A percentile compares a stretch with the other conserved stretches of the same genome.
These are phyloP conservation scores for Suillus discolor DNA, from an alignment of 768 basidiomycete genomes.

Conservation along the genomic window DNA sequence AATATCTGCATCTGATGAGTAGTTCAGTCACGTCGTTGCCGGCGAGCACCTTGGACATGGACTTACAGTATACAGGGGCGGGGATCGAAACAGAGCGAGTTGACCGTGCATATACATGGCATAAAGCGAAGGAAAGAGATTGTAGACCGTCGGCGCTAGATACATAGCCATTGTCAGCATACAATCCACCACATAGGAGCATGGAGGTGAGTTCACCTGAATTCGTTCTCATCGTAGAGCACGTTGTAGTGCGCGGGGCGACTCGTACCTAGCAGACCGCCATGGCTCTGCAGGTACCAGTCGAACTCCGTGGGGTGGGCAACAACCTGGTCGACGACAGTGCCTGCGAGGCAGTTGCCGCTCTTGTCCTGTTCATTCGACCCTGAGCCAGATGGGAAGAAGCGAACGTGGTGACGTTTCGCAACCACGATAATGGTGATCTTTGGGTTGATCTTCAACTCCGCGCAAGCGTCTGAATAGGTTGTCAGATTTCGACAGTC, in stretches of 20 bases:
- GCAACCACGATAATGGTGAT: slow-evolving; percentile 83
- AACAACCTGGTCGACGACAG: slow-evolving; percentile 73
- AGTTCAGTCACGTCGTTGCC: slow-evolving; percentile 1
- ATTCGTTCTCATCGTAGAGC: slow-evolving; percentile 53
- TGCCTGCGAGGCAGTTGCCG: slow-evolving; percentile 77
- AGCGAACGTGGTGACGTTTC: slow-evolving; percentile 52
- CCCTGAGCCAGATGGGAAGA: slow-evolving; percentile 48
- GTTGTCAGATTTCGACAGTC: slow-evolving; percentile 9
- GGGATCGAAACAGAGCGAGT: slow-evolving; percentile 84
- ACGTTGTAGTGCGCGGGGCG: slow-evolving; percentile 60
- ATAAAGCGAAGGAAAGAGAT: slow-evolving; percentile 69
- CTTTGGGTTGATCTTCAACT: slow-evolving; percentile 57
- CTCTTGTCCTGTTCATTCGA: slow-evolving; percentile 57
- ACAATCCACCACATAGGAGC: neutral
- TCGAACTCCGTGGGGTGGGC: slow-evolving; percentile 75
- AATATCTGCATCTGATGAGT: slow-evolving; percentile 67
- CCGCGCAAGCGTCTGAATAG: slow-evolving; percentile 59
- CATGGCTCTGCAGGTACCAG: slow-evolving; percentile 79
- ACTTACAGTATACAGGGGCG: slow-evolving; percentile 78
- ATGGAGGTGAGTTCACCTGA: slow-evolving; percentile 46
- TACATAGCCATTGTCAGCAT: slow-evolving; percentile 13
- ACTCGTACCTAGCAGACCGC: slow-evolving; percentile 76
- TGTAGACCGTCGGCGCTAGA: slow-evolving; percentile 69
- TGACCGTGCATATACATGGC: slow-evolving; percentile 79
- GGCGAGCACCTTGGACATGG: neutral